Base-by-base conservation (phyloP, 2,329 filamentous ascomycete genomes). In the Volutella citrinella region DNA sequence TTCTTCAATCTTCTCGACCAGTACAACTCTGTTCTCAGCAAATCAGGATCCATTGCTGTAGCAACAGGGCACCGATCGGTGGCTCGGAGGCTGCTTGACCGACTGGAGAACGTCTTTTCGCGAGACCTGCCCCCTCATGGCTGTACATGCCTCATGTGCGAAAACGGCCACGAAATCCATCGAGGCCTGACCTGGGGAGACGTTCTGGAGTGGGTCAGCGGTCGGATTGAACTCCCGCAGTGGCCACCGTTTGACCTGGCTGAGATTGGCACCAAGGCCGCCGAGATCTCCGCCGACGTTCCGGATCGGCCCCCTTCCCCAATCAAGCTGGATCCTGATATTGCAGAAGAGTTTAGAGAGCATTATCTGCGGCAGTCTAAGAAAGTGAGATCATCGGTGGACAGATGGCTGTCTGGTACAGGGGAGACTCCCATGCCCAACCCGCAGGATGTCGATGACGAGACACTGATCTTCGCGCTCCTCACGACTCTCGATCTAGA, bases 51-150 rank as follows among this genome's bases (percentile, higher is more conserved):
- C 1, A 69, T 98, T 6, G 93, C 93, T 4, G 93, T 97, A 3
- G 93, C 93, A 12, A 97, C 91, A 0, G 93, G 93, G 6, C 95
- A 97, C 60, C 81, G 87, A 34, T 96, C 91, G 1, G 86, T 97
- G n/a, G 93, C 93, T 5, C 81, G 93, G 6, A 79, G 90, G 32
- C 66, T 97, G 16, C 74, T 97, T 6, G 91, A 98, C 62, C 80
- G 93, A 22, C 71, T 98, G 5, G 91, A 96, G 57, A 87, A 91
- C 36, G 89, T 98, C 8, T 97, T 98, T 62, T 90, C 89, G 4
- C 77, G 93, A 40, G 91, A 97, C 54, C 82, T 98, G 21, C 90
- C 90, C 0, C 81, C 81, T 0, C 82, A 95, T 52, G 80, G 83
- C n/a, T 97, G 91, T 58, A 68, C 72, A 26, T 97, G 91, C 59